These are phyloP conservation scores for Kockiozyma suomiensis DNA, from an alignment of 805 yeast genomes.

Conservation along the genomic window DNA sequence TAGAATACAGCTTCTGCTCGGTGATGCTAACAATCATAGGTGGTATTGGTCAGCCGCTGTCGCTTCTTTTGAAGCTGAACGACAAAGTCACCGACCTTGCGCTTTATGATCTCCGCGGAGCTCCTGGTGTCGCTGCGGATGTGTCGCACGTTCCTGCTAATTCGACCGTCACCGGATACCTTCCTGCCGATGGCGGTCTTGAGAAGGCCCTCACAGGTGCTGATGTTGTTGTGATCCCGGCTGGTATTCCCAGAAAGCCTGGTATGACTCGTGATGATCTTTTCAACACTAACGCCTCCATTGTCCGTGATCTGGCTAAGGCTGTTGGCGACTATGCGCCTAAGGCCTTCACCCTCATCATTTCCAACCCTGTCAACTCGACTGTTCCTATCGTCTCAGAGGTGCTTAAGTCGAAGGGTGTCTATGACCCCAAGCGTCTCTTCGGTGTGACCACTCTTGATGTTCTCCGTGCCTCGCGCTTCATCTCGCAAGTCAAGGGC, in stretches of 20 bases:
- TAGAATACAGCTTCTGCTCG: conserved; percentile 47
- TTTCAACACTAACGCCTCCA: conserved; percentile 94
- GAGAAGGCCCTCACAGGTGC: conserved; percentile 69
- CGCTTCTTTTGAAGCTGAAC: conserved; percentile 82
- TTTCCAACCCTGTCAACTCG: conserved; percentile 96
- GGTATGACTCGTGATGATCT: conserved; percentile 99
- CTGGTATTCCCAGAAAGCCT: conserved; percentile 98
- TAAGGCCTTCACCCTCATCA: conserved; percentile 77
- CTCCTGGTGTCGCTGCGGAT: conserved; percentile 97
- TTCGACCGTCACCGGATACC: conserved; percentile 83
- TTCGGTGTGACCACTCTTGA: conserved; percentile 97
- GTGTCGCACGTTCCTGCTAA: conserved; percentile 91
- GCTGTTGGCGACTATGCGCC: conserved; percentile 82
- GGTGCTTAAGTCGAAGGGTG: conserved; percentile 81
- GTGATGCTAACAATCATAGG: conserved; percentile 41
- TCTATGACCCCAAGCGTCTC: conserved; percentile 86
- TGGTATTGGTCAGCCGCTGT: conserved; percentile 93
- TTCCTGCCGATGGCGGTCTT: conserved; percentile 76
- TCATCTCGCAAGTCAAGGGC: conserved; percentile 67
- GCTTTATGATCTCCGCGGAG: conserved; percentile 85
- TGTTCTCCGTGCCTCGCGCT: conserved; percentile 85
- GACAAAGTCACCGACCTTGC: conserved; percentile 83
- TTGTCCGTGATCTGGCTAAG: conserved; percentile 89
- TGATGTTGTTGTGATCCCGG: conserved; percentile 86
- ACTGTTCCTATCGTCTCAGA: conserved; percentile 96